These are phyloP conservation scores for Vitis riparia DNA, from an alignment of 164 flowering plant species.

Conservation along the genomic window DNA sequence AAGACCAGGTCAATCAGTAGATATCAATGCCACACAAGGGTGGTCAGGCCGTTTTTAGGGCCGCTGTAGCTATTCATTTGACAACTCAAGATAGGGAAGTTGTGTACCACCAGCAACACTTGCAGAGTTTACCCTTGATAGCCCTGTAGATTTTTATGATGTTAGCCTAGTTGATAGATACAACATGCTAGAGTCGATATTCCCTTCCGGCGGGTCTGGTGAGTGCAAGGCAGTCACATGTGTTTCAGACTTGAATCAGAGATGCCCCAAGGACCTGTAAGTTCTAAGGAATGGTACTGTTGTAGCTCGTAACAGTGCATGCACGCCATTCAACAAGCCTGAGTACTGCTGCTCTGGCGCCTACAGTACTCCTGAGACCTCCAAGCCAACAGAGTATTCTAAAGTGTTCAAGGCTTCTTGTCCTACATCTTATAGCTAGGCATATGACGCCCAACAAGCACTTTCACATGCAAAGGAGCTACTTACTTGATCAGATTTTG, in stretches of 20 bases:
- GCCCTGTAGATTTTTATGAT: slow-evolving; percentile 40
- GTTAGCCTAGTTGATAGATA: slow-evolving; percentile 58
- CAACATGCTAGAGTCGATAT: slow-evolving; percentile 30
- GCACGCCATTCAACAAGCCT: slow-evolving; percentile 11
- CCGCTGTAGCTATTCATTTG: slow-evolving; percentile 30
- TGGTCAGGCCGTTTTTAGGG: slow-evolving; percentile 59
- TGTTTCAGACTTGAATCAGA: slow-evolving; percentile 7
- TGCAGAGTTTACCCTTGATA: slow-evolving; percentile 40
- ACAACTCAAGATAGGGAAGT: slow-evolving; percentile 25
- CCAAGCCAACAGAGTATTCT: slow-evolving; percentile 16
- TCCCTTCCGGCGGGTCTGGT: slow-evolving; percentile 9
- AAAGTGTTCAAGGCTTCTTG: slow-evolving; percentile 19
- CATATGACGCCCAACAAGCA: slow-evolving; percentile 18
- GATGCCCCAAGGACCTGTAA: slow-evolving; percentile 12
- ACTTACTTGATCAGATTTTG: slow-evolving; percentile 5
- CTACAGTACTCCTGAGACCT: slow-evolving; percentile 9
- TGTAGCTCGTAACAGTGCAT: slow-evolving; percentile 25
- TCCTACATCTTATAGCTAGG: slow-evolving; percentile 20
- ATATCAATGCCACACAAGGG: slow-evolving; percentile 20
- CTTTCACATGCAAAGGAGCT: slow-evolving; percentile 11
- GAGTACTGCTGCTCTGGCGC: slow-evolving; percentile 20
- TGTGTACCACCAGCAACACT: slow-evolving; percentile 45
- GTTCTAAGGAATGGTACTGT: slow-evolving; percentile 3
- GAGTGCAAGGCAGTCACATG: slow-evolving; percentile 6
- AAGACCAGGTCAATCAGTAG: slow-evolving; percentile 11